Base-by-base conservation (phyloP, 164 flowering plant genomes). In the Berberis thunbergii region DNA sequence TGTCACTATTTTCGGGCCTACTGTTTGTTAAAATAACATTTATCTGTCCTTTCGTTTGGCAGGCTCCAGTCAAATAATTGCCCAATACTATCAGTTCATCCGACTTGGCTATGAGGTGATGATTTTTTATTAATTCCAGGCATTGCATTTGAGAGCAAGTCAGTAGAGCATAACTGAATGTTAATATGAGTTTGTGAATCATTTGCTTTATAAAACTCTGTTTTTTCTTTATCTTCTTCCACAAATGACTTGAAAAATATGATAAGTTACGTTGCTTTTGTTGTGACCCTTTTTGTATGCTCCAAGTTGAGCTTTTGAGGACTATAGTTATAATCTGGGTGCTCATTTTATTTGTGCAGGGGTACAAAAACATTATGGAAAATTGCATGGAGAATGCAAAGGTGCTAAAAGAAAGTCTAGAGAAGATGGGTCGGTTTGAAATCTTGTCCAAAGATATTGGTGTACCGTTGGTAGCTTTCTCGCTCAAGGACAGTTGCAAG, bases 401-500 rank as follows among this genome's bases (percentile, higher is more conserved):
- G 39, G 44, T 66, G 12, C 55, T 76, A 8, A 69, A 38, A 41
- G 67, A 76, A 67, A 76, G 71, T 41, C 41, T 76, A 6, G 70
- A 68, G 60, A 72, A 75, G 41, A 72, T 59, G 4, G 68, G 65
- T 4, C 65, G 68, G 0, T 75, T 72, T 61, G 59, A 75, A 59
- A 65, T 75, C 0, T 39, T 72, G 8, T 75, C 78, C 5, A 75
- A 72, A 55, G 79, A 73, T 39, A 43, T 43, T 2, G 79, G 79
- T 1, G 72, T 76, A 1, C 76, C 79, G 6, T 7, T 76, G 8
- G 79, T 76, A 11, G 79, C 79, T 13, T 76, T 76, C 49, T 63
- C 74, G 38, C 61, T 76, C 6, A 76, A 76, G 63, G 71, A 76
- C 65, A 60, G 44, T 40, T 56, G 61, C 43, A 38, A 42, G 1